Percentiles rank a stretch among this genome's conserved stretches.
phyloP scores from a whole-genome alignment of 805 yeast genomes.

The Candida ovalis region DNA sequence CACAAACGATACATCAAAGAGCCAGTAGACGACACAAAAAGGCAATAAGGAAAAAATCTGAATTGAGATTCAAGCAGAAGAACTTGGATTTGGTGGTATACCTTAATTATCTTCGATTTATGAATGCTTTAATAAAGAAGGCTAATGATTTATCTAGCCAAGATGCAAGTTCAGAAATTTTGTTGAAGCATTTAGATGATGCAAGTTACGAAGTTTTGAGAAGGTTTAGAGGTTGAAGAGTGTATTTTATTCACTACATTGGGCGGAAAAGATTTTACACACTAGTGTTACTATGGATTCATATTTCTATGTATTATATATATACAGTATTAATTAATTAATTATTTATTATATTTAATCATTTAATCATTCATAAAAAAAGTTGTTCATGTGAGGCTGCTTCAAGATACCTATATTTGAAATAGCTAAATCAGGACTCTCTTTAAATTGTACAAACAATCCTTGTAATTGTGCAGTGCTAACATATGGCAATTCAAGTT shows the following conservation, averaged over 20 bases:
- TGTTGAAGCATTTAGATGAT: slow-evolving; percentile 38
- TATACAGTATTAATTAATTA: not conserved
- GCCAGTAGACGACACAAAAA: slow-evolving; percentile 12
- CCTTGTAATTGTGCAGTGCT: slow-evolving; percentile 97
- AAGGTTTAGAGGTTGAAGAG: slow-evolving; percentile 20
- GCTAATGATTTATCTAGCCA: slow-evolving; percentile 36
- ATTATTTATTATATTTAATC: too few relatives aligned
- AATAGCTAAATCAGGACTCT: slow-evolving; percentile 73
- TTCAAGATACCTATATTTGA: slow-evolving; percentile 51
- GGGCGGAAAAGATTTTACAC: too few relatives aligned
- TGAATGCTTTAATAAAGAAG: slow-evolving; percentile 37
- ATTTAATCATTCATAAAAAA: slow-evolving; percentile 29
- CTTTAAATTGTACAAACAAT: slow-evolving; percentile 85
- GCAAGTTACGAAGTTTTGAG: slow-evolving; percentile 23
- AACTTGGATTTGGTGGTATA: slow-evolving; percentile 35
- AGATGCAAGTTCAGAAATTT: slow-evolving; percentile 40
- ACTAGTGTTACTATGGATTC: not conserved
- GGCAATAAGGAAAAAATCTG: slow-evolving; percentile 6
- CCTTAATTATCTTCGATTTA: slow-evolving; percentile 44
- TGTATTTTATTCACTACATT: not conserved
- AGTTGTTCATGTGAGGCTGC: slow-evolving; percentile 31
- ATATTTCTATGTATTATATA: not conserved
- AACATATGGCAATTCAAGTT: slow-evolving; percentile 49
- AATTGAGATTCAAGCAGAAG: slow-evolving; percentile 14
- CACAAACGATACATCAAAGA: slow-evolving; percentile 12